A percentile compares a stretch with the other conserved stretches of the same genome.
These are phyloP conservation scores for Paracoccidioides brasiliensis DNA, from an alignment of 2,329 filamentous ascomycete species.

Conservation along the genomic window DNA sequence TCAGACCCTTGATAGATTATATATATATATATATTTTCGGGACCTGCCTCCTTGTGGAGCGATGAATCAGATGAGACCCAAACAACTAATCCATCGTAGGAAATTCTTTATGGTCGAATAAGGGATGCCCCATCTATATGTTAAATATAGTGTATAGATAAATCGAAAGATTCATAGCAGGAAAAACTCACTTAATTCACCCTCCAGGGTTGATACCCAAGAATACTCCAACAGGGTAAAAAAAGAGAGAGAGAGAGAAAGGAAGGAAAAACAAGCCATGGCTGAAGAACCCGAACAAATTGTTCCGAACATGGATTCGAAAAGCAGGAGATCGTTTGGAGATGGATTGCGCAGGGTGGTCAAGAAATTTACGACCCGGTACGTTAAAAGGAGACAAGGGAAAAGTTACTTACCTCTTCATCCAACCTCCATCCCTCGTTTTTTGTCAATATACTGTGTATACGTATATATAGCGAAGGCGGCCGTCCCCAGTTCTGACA, in stretches of 20 bases:
- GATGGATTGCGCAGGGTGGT: constrained; percentile 24
- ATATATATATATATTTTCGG: no score
- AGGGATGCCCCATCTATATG: no score
- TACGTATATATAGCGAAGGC: neutral
- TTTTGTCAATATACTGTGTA: no score
- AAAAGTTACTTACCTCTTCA: neutral
- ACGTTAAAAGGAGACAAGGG: constrained; percentile 6
- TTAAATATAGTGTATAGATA: no score
- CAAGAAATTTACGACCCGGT: constrained; percentile 32
- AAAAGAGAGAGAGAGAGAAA: neutral
- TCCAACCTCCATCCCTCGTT: neutral
- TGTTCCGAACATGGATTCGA: constrained; percentile 26
- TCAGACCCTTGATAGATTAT: no score
- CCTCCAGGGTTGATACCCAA: neutral
- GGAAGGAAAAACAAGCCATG: neutral
- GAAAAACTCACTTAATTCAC: no score
- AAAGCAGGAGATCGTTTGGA: constrained; percentile 20
- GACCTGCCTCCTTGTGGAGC: no score
- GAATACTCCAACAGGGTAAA: neutral
- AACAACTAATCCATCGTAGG: no score
- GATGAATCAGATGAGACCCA: no score
- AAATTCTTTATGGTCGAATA: no score
- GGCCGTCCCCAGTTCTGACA: neutral
- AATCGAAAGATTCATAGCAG: no score
- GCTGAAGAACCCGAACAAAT: constrained; percentile 34